phyloP scores from a whole-genome alignment of 2,329 filamentous ascomycete genomes.

The Biscogniauxia marginata region DNA sequence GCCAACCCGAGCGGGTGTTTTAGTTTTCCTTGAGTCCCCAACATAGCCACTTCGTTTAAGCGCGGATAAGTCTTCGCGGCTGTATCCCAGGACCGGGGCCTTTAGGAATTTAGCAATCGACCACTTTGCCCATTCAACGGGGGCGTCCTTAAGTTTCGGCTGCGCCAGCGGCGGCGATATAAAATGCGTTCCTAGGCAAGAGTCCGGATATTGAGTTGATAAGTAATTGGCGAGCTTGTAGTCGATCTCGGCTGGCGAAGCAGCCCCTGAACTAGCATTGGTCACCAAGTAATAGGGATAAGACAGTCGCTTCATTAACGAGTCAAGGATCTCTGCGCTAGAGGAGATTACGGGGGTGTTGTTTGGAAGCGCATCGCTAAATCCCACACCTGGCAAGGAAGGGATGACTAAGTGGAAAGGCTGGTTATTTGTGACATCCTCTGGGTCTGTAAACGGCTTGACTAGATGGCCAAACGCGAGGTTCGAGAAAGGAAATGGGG shows the following conservation, averaged over 20 bases:
- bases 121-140: conserved; percentile 55
- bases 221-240: conserved; percentile 49
- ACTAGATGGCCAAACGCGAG: conserved; percentile 58
- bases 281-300: conserved; percentile 59
- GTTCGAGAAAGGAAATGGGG: conserved; percentile 65
- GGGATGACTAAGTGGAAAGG: conserved; percentile 68
- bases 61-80: conserved; percentile 48
- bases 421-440: conserved; percentile 42
- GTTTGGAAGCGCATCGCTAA: conserved; percentile 60
- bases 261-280: conserved; percentile 48
- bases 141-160: conserved; percentile 45
- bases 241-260: conserved; percentile 50
- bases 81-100: conserved; percentile 55
- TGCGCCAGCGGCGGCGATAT: conserved; percentile 54
- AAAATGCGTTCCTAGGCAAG: conserved; percentile 60
- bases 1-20: conserved; percentile 25
- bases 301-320: conserved; percentile 58
- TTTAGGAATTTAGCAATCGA: conserved; percentile 50
- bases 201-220: conserved; percentile 44
- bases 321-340: conserved; percentile 56
- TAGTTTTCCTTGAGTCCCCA: conserved; percentile 13
- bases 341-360: conserved; percentile 48
- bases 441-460: conserved; percentile 52
- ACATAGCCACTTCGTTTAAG: conserved; percentile 30
- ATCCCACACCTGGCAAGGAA: conserved; percentile 64